phyloP scores from a whole-genome alignment of 192 early-diverging fungal species.

The Dimargaris xerosporica region DNA sequence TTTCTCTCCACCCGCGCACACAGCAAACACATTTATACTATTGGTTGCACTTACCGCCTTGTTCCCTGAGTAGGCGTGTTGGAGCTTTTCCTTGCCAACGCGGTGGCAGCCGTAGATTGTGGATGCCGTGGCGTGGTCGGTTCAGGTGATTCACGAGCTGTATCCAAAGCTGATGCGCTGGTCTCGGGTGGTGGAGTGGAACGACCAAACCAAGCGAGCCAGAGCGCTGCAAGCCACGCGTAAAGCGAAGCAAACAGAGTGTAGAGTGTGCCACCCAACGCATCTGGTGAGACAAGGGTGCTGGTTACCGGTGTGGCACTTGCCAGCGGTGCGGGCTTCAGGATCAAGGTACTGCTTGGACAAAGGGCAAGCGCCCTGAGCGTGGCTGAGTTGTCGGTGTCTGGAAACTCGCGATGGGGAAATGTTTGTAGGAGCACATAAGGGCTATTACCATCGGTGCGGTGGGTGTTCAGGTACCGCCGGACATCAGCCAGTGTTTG shows the following conservation, averaged over 20 bases:
- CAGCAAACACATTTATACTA: too few relatives aligned
- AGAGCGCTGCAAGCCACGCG: background rate
- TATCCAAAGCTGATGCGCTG: background rate
- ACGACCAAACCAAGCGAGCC: background rate
- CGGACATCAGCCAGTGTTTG: background rate
- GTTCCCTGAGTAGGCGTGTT: too few relatives aligned
- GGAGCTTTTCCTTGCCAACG: too few relatives aligned
- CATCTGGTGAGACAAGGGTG: background rate
- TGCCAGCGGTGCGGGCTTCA: background rate
- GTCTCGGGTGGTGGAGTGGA: background rate
- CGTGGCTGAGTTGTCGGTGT: background rate
- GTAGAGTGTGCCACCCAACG: background rate
- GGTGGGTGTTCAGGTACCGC: background rate
- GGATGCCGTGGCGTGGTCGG: too few relatives aligned
- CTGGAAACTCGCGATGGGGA: background rate
- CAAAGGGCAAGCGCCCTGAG: background rate
- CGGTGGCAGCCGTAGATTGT: too few relatives aligned
- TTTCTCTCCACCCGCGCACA: too few relatives aligned
- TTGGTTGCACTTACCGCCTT: too few relatives aligned
- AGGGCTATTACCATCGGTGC: background rate
- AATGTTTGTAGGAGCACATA: background rate
- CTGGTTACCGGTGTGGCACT: background rate
- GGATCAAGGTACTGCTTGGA: conserved; percentile 7
- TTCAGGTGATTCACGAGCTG: background rate
- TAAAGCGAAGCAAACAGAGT: background rate